Conservation (phyloP, 495 filamentous ascomycete genomes). For the Trichoderma gamsii region DNA sequence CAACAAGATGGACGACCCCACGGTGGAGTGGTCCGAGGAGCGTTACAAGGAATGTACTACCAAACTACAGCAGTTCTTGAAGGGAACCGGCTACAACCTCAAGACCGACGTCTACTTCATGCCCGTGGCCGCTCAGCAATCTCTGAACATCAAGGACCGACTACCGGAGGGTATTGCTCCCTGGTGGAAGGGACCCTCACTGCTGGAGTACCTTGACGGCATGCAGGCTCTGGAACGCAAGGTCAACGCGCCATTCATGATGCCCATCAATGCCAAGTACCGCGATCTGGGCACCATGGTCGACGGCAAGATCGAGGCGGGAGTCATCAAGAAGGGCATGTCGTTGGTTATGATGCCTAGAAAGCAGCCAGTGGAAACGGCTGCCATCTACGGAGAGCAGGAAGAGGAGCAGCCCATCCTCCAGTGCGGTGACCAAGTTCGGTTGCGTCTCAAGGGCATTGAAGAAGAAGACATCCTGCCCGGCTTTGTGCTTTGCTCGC, state of each 20-base stretch:
- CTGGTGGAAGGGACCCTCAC: constrained; percentile 88
- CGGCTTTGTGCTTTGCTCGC: constrained; percentile 91
- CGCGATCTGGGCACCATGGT: constrained; percentile 96
- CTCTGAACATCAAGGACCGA: constrained; percentile 80
- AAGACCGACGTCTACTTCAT: constrained; percentile 91
- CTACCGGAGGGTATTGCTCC: constrained; percentile 67
- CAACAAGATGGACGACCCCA: constrained; percentile 98
- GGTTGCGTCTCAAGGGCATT: constrained; percentile 81
- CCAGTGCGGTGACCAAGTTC: constrained; percentile 91
- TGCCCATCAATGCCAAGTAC: constrained; percentile 94
- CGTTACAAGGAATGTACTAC: constrained; percentile 87
- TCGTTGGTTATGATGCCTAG: constrained; percentile 92
- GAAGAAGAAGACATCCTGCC: constrained; percentile 97
- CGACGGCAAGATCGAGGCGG: constrained; percentile 94
- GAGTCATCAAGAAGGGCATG: constrained; percentile 80
- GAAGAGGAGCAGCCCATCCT: constrained; percentile 81
- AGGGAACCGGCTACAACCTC: constrained; percentile 82
- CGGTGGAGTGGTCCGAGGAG: constrained; percentile 89
- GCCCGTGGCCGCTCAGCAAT: constrained; percentile 88
- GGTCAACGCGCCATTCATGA: constrained; percentile 98
- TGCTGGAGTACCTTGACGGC: constrained; percentile 85
- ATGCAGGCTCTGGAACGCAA: constrained; percentile 94
- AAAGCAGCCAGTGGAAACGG: constrained; percentile 66
- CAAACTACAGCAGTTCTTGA: constrained; percentile 83
- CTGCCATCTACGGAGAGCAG: constrained; percentile 88